Base-by-base conservation (phyloP, 2,329 filamentous ascomycete species). In the Colletotrichum brevisporum region DNA sequence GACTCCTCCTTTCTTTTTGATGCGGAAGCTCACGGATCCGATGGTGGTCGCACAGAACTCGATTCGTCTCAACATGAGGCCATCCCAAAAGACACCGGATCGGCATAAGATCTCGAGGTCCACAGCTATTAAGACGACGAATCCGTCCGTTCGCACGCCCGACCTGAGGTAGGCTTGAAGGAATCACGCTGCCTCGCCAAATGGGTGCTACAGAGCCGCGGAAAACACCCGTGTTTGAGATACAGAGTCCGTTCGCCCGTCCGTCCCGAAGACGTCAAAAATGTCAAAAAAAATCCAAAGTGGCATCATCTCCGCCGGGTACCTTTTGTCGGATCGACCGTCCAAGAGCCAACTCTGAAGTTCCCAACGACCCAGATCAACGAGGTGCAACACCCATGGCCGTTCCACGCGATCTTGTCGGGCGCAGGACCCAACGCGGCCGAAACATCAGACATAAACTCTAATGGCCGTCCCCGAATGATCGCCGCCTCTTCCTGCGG, bases 391-490 rank as follows among this genome's bases (percentile, higher is more conserved):
- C 39, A 31, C 21, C 61, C 54, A 54, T 65, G 24, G 54, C 18
- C 18, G 41, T 63, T 10, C 41, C 10, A 27, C 55, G 24, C 43
- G 13, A 26, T 10, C 56, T 18, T 31, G n/a, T 59, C 56, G 16
- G 41, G 41, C 39, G 39, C 15, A 26, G 54, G 50, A 26, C 59
- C 43, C 45, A 67, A 53, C 64, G 27, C 45, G 9, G 47, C 45
- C 39, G 54, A 68, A 68, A 68, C 65, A 65, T 68, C 48, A 55
- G 48, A 26, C 27, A 18, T n/a, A 59, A 68, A 59, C 61, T 51
- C 61, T 65, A 59, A 50, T 48, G 54, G 27, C 5, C 41, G 16
- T 43, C 43, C 16, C 16, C 6, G 24, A 47, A 24, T 45, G 12
- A 59, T 45, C 10, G 41, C 13, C 50, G 43, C 50, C 50, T 50